Conservation (phyloP, 495 filamentous ascomycete species). For the Tuber magnatum region DNA sequence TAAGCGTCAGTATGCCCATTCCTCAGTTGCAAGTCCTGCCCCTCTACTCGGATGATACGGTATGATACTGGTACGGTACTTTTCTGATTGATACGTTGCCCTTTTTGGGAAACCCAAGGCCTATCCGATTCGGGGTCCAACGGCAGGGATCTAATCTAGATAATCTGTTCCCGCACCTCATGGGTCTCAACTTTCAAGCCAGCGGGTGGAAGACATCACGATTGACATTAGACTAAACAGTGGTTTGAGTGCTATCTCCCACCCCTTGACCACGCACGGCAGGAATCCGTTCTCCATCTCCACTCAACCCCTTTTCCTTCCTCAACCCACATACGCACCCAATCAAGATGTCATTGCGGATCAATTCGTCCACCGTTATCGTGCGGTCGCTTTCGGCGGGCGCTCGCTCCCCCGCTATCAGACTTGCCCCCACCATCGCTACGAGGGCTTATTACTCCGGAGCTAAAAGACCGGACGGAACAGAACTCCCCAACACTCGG, state of each 20-base stretch:
- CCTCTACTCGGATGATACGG: no score
- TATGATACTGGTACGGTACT: no score
- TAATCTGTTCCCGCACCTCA: not conserved
- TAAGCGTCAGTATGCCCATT: no score
- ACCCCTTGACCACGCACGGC: not conserved
- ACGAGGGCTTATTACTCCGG: slow-evolving; percentile 36
- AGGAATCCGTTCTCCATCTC: not conserved
- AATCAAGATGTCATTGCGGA: slow-evolving; percentile 41
- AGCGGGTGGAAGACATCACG: not conserved
- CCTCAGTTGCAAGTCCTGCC: no score
- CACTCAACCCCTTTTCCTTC: not conserved
- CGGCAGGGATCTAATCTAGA: not conserved
- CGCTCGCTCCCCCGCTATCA: slow-evolving; percentile 17
- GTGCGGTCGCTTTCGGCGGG: slow-evolving; percentile 40
- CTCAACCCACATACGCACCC: not conserved
- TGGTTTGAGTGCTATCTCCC: not conserved
- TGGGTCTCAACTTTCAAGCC: not conserved
- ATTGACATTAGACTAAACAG: not conserved
- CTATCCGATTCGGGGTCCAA: not conserved
- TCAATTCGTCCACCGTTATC: slow-evolving; percentile 22
- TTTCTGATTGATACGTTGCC: not conserved
- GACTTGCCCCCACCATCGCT: slow-evolving; percentile 13
- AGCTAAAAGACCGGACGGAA: slow-evolving; percentile 33
- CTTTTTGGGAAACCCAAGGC: not conserved
- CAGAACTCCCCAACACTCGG: slow-evolving; percentile 57